Evolutionary conservation across 768 basidiomycete genomes (phyloP), one percentile per base, ranked within the genome.

Genomic region (Suillus paluster): DNA sequence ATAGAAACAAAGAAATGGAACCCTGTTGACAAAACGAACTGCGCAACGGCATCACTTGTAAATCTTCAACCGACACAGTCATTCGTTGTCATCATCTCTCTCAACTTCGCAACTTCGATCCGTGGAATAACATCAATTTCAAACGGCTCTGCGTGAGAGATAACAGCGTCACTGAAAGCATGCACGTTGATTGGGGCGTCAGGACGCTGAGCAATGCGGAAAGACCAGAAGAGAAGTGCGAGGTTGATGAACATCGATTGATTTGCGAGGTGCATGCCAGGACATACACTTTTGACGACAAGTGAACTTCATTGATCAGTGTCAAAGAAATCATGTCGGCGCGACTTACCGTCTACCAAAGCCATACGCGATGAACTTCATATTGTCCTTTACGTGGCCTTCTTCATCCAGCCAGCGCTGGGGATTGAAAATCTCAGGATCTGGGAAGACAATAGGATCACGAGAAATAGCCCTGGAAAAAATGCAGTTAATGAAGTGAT

Each of bases 201-300:
- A 0, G 83, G 79, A 63, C 85, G 82, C 30, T 80, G 66, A 10
- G 73, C 71, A 41, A 90, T 77, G 1, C 70, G 78, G 76, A 89
- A 89, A 0, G 86, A 82, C 86, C 87, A 89, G 11, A 86, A 78
- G 10, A 86, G 71, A 17, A 86, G 74, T 0, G 86, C 85, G 0
- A 86, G 82, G 67, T 84, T 88, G 46, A 89, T 76, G 67, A 85
- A 87, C 0, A 89, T 74, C 1, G 88, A 88, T 2, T 70, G 66
- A 25, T 76, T 57, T 3, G 66, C 68, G 27, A 70, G 81, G 69
- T 87, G 80, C 64, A 83, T 82, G 0, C 87, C 87, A 1, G 86
- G 86, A 61, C 87, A 90, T 0, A 86, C 79, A 48, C 86, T 83
- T 42, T 39, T 49, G 4, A 25, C 17, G 5, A 25, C 25, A 42